Evolutionary conservation across 495 filamentous ascomycete genomes (phyloP), one percentile per base, ranked within the genome.

Genomic region (Hypoxylon fragiforme): DNA sequence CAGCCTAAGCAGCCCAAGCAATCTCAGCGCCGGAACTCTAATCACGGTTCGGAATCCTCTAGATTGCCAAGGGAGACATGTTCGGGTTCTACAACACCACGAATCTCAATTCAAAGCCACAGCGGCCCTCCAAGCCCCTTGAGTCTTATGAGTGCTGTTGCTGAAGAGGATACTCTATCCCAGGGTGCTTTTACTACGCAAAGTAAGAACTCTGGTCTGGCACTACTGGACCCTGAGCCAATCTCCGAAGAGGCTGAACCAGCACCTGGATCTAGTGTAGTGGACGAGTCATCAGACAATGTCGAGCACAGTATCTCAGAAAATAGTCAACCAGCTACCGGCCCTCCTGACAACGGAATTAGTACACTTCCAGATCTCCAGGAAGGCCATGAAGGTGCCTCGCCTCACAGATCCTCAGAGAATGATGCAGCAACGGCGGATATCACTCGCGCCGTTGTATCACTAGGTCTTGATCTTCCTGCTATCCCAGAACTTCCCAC

Each of bases 1-100:
- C 61, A 58, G 34, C 50, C 44, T 39, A 70, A 66, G 69, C n/a
- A n/a, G n/a, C 76, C 21, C 82, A 87, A 72, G 76, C 61, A 58
- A 34, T 47, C 44, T 39, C 68, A 66, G 69, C 52, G 37, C 54
- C 43, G 18, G 32, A 31, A 12, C 12, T 66, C 70, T 35, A 60
- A 66, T 18, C 58, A 68, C 1, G 50, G 50, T 22, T 50, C 64
- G 13, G 19, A 53, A 38, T 35, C 14, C 4, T 11, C 50, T 19
- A 38, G 39, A 1, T 18, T 30, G 3, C 9, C 18, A 32, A 40
- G 12, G 31, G 15, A 26, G 14, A 19, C 36, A 42, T 63, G 44
- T 19, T 60, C 48, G 11, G 36, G 44, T 4, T 28, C 54, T 1
- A 37, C 50, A 1, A 76, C 71, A 22, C 73, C 75, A 1, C 49